Evolutionary conservation across 148 eudicot species (phyloP).

Genomic region (Chenopodium formosanum): DNA sequence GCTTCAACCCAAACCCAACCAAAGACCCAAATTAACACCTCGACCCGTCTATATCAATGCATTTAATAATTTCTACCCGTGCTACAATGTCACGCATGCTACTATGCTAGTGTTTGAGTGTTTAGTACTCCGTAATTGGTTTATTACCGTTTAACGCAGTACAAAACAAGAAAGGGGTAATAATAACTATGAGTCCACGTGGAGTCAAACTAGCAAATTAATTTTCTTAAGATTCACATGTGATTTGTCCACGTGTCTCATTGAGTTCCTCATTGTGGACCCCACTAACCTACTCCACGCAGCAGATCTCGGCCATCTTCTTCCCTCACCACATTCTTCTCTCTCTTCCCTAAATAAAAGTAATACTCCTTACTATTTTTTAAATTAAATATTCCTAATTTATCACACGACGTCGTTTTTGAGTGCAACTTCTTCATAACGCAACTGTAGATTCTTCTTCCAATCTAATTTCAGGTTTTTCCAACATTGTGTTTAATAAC

Average conservation of each 20-base stretch:
- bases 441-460: background rate
- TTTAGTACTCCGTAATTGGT: too few species aligned
- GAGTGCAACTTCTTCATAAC: background rate
- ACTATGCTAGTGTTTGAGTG: too few species aligned
- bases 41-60: too few species aligned
- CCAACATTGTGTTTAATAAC: too few species aligned
- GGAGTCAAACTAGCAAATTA: background rate
- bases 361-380: background rate
- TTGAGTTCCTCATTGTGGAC: background rate
- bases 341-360: background rate
- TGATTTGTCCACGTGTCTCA: background rate
- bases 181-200: background rate
- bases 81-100: too few species aligned
- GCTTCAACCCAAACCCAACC: too few species aligned
- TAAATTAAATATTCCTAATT: background rate
- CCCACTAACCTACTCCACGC: background rate
- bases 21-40: too few species aligned
- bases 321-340: background rate
- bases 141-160: too few species aligned
- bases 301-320: constrained; percentile 1
- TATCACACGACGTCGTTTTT: background rate
- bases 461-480: background rate
- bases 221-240: background rate
- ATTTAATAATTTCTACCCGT: too few species aligned
- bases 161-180: too few species aligned